Evolutionary conservation across 2,329 filamentous ascomycete genomes (phyloP).

Genomic region (Botryotinia calthae): DNA sequence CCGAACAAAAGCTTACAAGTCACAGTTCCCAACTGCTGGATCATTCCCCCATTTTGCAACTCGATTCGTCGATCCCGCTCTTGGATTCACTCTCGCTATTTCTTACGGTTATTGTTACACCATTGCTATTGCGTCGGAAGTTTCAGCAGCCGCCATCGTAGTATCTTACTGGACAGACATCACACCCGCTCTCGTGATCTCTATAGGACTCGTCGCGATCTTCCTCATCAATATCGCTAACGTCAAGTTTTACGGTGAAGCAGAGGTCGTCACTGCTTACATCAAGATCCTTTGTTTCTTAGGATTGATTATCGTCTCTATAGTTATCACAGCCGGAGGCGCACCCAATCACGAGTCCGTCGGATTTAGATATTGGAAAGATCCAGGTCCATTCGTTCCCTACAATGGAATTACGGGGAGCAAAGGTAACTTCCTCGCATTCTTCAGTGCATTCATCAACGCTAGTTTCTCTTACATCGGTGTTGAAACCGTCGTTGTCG

Average conservation of each 20-base stretch:
- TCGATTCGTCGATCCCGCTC: constrained; percentile 40
- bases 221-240: constrained; percentile 82
- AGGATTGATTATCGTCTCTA: constrained; percentile 62
- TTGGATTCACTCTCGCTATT: constrained; percentile 38
- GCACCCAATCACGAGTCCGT: constrained; percentile 56
- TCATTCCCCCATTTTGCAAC: constrained; percentile 39
- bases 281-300: constrained; percentile 70
- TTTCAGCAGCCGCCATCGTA: constrained; percentile 81
- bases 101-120: constrained; percentile 37
- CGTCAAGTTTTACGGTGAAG: constrained; percentile 83
- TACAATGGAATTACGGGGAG: constrained; percentile 59
- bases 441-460: constrained; percentile 45
- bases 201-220: constrained; percentile 74
- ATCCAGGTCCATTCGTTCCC: constrained; percentile 66
- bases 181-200: constrained; percentile 67
- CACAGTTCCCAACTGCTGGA: constrained; percentile 37
- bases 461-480: constrained; percentile 49
- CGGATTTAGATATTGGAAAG: constrained; percentile 68
- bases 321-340: constrained; percentile 63
- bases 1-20: constrained; percentile 13
- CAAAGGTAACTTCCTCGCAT: constrained; percentile 59
- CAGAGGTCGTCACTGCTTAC: constrained; percentile 81
- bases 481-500: constrained; percentile 53
- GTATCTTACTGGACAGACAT: constrained; percentile 72
- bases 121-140: constrained; percentile 71